Evolutionary conservation across 495 filamentous ascomycete genomes (phyloP), one percentile per base, ranked within the genome.

Genomic region (Penicillium alfredii): DNA sequence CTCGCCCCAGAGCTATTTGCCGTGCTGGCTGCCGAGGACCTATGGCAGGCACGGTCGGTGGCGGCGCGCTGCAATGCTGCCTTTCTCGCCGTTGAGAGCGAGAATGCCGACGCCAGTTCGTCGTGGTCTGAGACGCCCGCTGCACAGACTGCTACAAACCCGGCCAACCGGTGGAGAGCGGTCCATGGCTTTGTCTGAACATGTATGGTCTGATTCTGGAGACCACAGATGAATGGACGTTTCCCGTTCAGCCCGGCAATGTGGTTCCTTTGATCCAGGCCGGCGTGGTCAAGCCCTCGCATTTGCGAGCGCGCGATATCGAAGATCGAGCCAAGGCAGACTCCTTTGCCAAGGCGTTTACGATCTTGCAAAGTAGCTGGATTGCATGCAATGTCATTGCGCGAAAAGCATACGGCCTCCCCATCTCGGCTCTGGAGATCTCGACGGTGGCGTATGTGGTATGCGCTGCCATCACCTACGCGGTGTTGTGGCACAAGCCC

Each of bases 291-390:
- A 31, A 32, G 17, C 14, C 14, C 3, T 30, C 10, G 10, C 30
- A 43, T 14, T 35, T 40, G 34, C 30, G 35, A 21, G 8, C 12
- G 5, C 26, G 31, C 13, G 45, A 49, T 5, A 36, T 49, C 15
- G 13, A 40, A 39, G 40, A 44, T 9, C 30, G 40, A 18, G 40
- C 45, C 22, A 49, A 49, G 21, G 16, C 35, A 13, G 40, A 44
- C 12, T 44, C 40, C n/a, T 29, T 49, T 31, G 40, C 35, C 12
- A 40, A 49, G 12, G 40, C 20, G 8, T 38, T 44, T 14, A 44
- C 35, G 19, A n/a, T 49, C 12, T 31, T 49, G 4, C 35, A 44
- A 19, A 40, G 26, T 19, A 20, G 23, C 4, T 48, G 31, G 33
- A 20, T 38, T 1, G 26, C 22, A 12, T 22, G 20, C 31, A 47